These are phyloP conservation scores for Cladorrhinum sp. DNA, from an alignment of 2,329 filamentous ascomycete genomes.

Conservation along the genomic window DNA sequence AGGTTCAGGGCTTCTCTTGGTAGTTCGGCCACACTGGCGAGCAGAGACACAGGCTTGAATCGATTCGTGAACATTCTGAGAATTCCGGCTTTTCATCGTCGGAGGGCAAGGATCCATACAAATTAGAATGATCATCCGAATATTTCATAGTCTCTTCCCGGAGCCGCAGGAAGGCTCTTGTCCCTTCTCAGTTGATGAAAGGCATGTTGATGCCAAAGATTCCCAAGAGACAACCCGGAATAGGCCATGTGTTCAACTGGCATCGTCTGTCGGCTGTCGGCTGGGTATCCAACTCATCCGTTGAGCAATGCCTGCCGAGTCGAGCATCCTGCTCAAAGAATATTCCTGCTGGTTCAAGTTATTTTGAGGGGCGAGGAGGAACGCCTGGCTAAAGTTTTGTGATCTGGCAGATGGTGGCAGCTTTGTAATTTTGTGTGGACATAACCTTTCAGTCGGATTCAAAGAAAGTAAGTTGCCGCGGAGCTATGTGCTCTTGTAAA, in stretches of 20 bases:
- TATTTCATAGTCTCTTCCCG: constrained; percentile 32
- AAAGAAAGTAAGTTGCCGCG: not conserved
- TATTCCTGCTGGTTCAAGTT: not conserved
- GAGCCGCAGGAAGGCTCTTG: constrained; percentile 30
- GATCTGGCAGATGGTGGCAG: not conserved
- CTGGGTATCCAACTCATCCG: constrained; percentile 38
- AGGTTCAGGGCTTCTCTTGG: not conserved
- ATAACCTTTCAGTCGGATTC: not conserved
- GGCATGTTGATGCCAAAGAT: constrained; percentile 44
- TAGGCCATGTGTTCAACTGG: constrained; percentile 42
- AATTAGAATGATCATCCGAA: not conserved
- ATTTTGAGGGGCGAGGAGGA: not conserved
- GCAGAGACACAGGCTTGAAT: not conserved
- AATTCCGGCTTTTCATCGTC: not conserved
- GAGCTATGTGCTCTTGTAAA: constrained; percentile 1
- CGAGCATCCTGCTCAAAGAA: not conserved
- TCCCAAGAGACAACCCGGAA: constrained; percentile 39
- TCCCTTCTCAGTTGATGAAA: constrained; percentile 38
- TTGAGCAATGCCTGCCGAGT: constrained; percentile 28
- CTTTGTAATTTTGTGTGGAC: not conserved
- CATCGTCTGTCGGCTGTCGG: constrained; percentile 31
- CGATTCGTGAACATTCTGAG: not conserved
- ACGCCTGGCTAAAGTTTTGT: not conserved
- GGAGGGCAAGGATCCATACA: not conserved
- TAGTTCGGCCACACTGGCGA: not conserved